Evolutionary conservation across 2,329 filamentous ascomycete genomes (phyloP), one percentile per base, ranked within the genome.

Genomic region (Mariannaea sp.): DNA sequence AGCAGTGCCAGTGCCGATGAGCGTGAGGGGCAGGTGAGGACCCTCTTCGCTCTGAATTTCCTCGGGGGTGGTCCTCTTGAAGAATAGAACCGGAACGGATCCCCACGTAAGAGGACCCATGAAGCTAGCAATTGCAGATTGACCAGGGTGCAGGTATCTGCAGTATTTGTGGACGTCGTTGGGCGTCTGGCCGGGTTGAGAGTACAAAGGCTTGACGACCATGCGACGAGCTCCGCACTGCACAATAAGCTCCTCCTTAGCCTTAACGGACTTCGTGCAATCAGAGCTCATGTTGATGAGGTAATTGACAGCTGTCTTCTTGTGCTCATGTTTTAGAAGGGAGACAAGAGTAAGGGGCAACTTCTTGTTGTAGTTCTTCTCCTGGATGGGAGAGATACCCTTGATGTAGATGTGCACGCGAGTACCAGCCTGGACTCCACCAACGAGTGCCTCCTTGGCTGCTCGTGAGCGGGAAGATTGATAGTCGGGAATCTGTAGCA

Each of bases 121-220:
- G 72, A 97, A 96, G 9, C 88, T 89, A 7, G 92, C 94, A 19
- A 97, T 87, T 3, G 90, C 90, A 7, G 90, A 93, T 63, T 91
- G 88, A 4, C 94, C 94, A 0, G 94, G 92, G 71, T 97, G 92
- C 5, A 97, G 76, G 76, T 85, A 99, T 24, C 93, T 88, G 72
- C 91, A 89, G 74, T 92, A 97, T 73, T 99, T 99, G 81, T 97
- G 92, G 12, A 99, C 92, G 68, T 99, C 88, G 75, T 97, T 97
- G 41, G 91, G 90, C 0, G 93, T 97, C 68, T 88, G 91, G 51
- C 92, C 93, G n/a, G 84, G 80, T 68, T 90, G 85, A 0, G 92
- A 97, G 78, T 93, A 97, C 39, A 97, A 79, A 9, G 94, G 94
- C 67, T 94, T 93, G 74, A 97, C 85, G 54, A 92, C 77, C 67